Percentiles rank a stretch among this genome's conserved stretches.
These are phyloP conservation scores for Triticum timopheevii DNA, from an alignment of 176 grass and related monocot genomes.

Conservation along the genomic window DNA sequence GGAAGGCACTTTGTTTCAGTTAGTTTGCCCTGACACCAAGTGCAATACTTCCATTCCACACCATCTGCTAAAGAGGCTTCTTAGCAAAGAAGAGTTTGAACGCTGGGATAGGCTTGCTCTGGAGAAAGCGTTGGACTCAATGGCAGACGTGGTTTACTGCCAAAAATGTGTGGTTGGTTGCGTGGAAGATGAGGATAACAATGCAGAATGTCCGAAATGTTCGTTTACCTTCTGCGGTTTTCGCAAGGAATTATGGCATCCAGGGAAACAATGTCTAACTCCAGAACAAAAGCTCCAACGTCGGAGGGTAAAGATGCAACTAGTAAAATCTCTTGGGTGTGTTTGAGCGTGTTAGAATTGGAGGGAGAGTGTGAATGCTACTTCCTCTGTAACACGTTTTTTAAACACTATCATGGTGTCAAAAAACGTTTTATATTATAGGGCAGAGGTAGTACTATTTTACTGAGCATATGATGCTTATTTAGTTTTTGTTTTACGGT, in stretches of 20 bases:
- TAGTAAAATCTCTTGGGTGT: background rate
- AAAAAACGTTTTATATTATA: no score
- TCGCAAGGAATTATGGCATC: slow-evolving; percentile 49
- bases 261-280: slow-evolving; percentile 2
- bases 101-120: slow-evolving; percentile 62
- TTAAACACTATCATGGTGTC: no score
- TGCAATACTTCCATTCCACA: slow-evolving; percentile 49
- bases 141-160: slow-evolving; percentile 59
- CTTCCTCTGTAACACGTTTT: no score
- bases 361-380: background rate
- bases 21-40: slow-evolving; percentile 54
- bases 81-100: slow-evolving; percentile 53
- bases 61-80: slow-evolving; percentile 41
- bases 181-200: slow-evolving; percentile 53
- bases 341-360: no score
- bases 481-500: background rate
- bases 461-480: background rate
- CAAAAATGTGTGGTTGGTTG: slow-evolving; percentile 53
- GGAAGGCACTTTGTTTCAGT: slow-evolving; percentile 44
- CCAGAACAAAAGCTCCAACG: background rate
- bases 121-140: slow-evolving; percentile 53
- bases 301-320: background rate
- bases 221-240: slow-evolving; percentile 49
- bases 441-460: no score
- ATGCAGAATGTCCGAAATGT: slow-evolving; percentile 53